Percentiles rank a stretch among this genome's conserved stretches.
These are phyloP conservation scores for Tremella fuciformis DNA, from an alignment of 768 basidiomycete genomes.

Conservation along the genomic window DNA sequence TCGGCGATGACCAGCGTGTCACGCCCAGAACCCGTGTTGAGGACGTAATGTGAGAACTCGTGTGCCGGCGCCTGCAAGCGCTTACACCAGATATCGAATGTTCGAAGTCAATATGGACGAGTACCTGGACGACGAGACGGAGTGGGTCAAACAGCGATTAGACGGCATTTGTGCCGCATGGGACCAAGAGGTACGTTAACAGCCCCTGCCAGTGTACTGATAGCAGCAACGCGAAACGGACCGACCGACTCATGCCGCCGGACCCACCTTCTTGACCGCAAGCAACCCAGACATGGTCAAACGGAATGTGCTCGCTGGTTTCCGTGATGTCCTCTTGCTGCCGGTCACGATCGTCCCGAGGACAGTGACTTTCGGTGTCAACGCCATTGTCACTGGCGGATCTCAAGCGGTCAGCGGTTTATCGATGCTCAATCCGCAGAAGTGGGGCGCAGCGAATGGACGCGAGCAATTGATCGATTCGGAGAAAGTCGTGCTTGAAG, in stretches of 20 bases:
- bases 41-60: conserved; percentile 69
- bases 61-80: too few species aligned
- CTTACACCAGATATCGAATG: conserved; percentile 71
- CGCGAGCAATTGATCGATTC: conserved; percentile 24
- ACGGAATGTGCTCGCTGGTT: conserved; percentile 85
- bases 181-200: conserved; percentile 58
- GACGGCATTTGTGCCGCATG: conserved; percentile 73
- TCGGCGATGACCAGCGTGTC: conserved; percentile 33
- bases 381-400: conserved; percentile 62
- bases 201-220: conserved; percentile 10
- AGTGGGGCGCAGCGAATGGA: conserved; percentile 63
- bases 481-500: conserved; percentile 26
- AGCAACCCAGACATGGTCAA: conserved; percentile 89
- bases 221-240: conserved; percentile 30
- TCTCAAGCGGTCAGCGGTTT: conserved; percentile 78
- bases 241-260: conserved; percentile 12
- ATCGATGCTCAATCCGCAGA: conserved; percentile 82
- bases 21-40: conserved; percentile 56
- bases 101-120: conserved; percentile 97
- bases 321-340: conserved; percentile 80
- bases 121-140: conserved; percentile 90
- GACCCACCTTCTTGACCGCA: conserved; percentile 68
- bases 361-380: conserved; percentile 56
- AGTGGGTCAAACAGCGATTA: conserved; percentile 69
- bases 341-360: conserved; percentile 96